Percentiles rank a stretch among this genome's conserved stretches.
These are phyloP conservation scores for Clarireedia homoeocarpa DNA, from an alignment of 2,329 filamentous ascomycete genomes.

Conservation along the genomic window DNA sequence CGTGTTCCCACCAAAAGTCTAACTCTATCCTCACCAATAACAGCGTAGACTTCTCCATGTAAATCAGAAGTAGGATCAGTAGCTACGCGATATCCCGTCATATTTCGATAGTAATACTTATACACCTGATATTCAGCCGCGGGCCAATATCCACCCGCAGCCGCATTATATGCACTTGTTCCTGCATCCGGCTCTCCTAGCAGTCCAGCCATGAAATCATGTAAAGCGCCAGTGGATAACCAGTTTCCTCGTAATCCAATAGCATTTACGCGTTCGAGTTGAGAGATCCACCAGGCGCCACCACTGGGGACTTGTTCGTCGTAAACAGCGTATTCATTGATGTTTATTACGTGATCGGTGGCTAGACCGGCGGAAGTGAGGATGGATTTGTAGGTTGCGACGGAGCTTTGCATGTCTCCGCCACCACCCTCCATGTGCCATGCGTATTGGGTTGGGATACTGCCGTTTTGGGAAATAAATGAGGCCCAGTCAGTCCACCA, in stretches of 20 bases:
- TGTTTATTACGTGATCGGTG: slow-evolving; percentile 11
- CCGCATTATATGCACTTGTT: slow-evolving; percentile 12
- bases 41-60: slow-evolving; percentile 18
- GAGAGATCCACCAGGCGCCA: slow-evolving; percentile 15
- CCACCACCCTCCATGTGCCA: slow-evolving; percentile 35
- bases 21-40: slow-evolving; percentile 15
- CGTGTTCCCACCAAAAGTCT: slow-evolving; percentile 17
- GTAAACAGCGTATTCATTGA: slow-evolving; percentile 16
- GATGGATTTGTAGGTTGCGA: slow-evolving; percentile 24
- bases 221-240: slow-evolving; percentile 9
- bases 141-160: slow-evolving; percentile 31
- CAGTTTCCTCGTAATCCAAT: slow-evolving; percentile 17
- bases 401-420: slow-evolving; percentile 4
- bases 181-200: slow-evolving; percentile 16
- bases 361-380: slow-evolving; percentile 14
- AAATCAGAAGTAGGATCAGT: slow-evolving; percentile 23
- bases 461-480: slow-evolving; percentile 30
- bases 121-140: slow-evolving; percentile 40
- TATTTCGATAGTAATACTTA: slow-evolving; percentile 38
- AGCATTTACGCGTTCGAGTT: slow-evolving; percentile 16
- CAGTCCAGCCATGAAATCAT: slow-evolving; percentile 20
- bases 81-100: slow-evolving; percentile 35
- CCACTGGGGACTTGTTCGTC: slow-evolving; percentile 13
- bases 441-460: slow-evolving; percentile 36
- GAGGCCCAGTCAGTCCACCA: slow-evolving; percentile 36